Conservation (phyloP, 2,329 filamentous ascomycete genomes). For the Mycosphaerelloides madeirae region DNA sequence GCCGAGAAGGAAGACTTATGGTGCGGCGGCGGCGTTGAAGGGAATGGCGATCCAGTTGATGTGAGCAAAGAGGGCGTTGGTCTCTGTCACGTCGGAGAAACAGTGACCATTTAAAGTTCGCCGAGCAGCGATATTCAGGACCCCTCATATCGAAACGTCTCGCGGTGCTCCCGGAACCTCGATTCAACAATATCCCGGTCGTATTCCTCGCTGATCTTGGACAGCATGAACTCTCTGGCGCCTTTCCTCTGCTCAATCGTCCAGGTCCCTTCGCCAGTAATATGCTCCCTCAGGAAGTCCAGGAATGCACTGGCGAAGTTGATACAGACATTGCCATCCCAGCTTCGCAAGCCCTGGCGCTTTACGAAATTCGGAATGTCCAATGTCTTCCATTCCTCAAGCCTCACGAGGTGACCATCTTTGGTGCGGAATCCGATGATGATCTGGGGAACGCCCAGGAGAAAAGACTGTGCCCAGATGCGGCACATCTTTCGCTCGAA, state of each 20-base stretch:
- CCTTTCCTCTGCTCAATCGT: conserved; percentile 62
- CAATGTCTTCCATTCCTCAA: conserved; percentile 77
- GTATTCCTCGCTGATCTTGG: conserved; percentile 47
- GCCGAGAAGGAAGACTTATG: conserved; percentile 39
- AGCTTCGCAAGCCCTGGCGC: conserved; percentile 59
- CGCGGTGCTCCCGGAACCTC: conserved; percentile 11
- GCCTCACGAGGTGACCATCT: conserved; percentile 63
- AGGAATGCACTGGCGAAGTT: conserved; percentile 79
- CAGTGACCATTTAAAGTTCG: conserved; percentile 35
- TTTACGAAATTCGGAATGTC: conserved; percentile 72
- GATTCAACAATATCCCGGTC: conserved; percentile 12
- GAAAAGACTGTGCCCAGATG: conserved; percentile 94
- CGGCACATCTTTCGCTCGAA: conserved; percentile 84
- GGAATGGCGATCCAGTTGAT: conserved; percentile 27
- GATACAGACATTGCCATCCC: conserved; percentile 92
- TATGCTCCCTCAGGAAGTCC: conserved; percentile 47
- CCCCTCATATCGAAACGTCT: conserved; percentile 1
- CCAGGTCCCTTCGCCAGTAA: conserved; percentile 67
- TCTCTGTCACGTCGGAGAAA: conserved; percentile 46
- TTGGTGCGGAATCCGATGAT: conserved; percentile 81
- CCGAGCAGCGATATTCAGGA: no score
- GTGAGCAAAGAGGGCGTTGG: conserved; percentile 35
- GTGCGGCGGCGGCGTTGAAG: conserved; percentile 30
- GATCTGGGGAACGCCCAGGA: conserved; percentile 87
- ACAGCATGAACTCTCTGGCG: conserved; percentile 67